Conservation (phyloP, 805 yeast species). For the Sugiyamaella lignohabitans region DNA sequence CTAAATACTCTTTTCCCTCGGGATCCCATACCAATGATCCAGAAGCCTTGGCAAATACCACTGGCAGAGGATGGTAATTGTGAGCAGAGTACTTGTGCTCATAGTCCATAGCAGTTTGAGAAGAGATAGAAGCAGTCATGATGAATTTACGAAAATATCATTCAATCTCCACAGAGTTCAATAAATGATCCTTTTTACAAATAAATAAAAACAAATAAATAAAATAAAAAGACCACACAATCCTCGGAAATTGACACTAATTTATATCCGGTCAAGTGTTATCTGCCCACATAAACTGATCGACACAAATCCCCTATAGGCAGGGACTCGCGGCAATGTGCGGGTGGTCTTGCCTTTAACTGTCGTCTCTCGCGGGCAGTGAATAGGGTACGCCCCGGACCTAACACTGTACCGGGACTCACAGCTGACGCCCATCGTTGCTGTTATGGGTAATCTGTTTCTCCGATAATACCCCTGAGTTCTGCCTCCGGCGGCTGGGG, state of each 20-base stretch:
- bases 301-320: conserved; percentile 16
- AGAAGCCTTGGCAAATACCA: conserved; percentile 75
- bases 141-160: neutral
- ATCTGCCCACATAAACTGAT: neutral
- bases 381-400: too few relatives aligned
- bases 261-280: neutral
- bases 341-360: conserved; percentile 16
- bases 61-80: conserved; percentile 95
- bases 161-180: neutral
- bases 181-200: neutral
- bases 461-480: neutral
- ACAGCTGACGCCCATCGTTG: too few relatives aligned
- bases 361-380: neutral
- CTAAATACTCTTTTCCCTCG: conserved; percentile 89
- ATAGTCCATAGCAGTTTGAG: conserved; percentile 55
- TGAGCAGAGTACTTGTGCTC: conserved; percentile 87
- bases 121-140: conserved; percentile 42
- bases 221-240: too few relatives aligned
- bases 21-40: conserved; percentile 99
- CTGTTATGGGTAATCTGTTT: too few relatives aligned
- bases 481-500: conserved; percentile 1
- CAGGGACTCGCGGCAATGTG: conserved; percentile 9
- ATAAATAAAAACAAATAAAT: neutral
- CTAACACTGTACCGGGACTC: too few relatives aligned
- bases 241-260: neutral